Conservation (phyloP, 192 early-diverging fungal species). For the Backusella liffmaniae region DNA sequence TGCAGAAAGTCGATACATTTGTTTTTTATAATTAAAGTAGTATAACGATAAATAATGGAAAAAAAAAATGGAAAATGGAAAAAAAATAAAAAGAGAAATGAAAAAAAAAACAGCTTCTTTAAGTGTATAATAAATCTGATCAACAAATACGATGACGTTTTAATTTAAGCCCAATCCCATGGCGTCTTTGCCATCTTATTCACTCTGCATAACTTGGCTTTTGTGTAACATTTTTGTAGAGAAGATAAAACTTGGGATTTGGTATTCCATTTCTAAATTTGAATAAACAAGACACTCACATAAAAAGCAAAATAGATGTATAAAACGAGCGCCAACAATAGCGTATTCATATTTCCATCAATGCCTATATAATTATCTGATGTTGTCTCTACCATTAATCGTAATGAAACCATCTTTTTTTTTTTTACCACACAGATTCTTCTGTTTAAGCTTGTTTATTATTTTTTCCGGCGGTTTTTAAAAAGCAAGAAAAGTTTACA, state of each 20-base stretch:
- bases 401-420: neutral
- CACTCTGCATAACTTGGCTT: neutral
- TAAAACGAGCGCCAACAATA: too few species aligned
- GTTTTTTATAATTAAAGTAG: neutral
- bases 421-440: neutral
- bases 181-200: neutral
- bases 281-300: neutral
- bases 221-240: neutral
- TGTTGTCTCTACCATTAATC: neutral
- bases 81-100: neutral
- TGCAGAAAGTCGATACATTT: slow-evolving; percentile 28
- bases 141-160: neutral
- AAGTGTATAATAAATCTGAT: neutral
- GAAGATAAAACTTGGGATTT: neutral
- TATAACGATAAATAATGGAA: too few species aligned
- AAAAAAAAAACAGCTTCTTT: slow-evolving; percentile 3
- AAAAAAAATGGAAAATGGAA: neutral
- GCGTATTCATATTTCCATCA: too few species aligned
- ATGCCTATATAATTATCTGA: neutral
- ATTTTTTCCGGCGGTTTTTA: neutral
- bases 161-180: slow-evolving; percentile 6
- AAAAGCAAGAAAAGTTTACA: neutral
- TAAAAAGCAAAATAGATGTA: neutral
- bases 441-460: neutral
- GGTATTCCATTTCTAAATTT: neutral